Evolutionary conservation across 768 basidiomycete species (phyloP).

Genomic region (Auricularia sp.): DNA sequence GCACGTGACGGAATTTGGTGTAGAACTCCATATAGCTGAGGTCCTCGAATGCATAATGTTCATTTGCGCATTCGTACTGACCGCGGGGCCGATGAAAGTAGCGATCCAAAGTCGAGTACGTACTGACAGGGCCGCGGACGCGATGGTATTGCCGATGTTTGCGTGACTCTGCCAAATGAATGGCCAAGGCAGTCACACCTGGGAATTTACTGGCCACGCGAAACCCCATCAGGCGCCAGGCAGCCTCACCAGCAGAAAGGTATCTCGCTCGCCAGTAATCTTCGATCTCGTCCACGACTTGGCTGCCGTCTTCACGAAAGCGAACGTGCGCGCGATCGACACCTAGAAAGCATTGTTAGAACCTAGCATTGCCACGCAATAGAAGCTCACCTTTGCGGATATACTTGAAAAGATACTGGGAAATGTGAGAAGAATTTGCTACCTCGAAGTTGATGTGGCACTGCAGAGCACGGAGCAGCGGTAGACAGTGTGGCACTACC

Average conservation of each 20-base stretch:
- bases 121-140: neutral
- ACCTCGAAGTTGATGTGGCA: conserved; percentile 31
- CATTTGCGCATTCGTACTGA: too few relatives aligned
- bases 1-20: too few relatives aligned
- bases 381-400: conserved; percentile 26
- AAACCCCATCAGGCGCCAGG: conserved; percentile 24
- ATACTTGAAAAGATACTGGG: conserved; percentile 32
- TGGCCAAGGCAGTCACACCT: conserved; percentile 21
- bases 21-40: too few relatives aligned
- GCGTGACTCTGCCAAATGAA: conserved; percentile 18
- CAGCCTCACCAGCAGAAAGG: conserved; percentile 25
- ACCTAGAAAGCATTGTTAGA: conserved; percentile 2
- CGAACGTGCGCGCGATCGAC: conserved; percentile 10
- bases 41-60: too few relatives aligned
- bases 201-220: conserved; percentile 25
- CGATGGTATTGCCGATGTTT: conserved; percentile 18
- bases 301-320: conserved; percentile 3
- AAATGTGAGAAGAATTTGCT: conserved; percentile 20
- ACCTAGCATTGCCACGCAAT: too few relatives aligned
- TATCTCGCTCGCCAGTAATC: conserved; percentile 26
- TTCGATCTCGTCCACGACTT: conserved; percentile 23
- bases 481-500: conserved; percentile 22
- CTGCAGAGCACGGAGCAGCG: conserved; percentile 17
- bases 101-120: conserved; percentile 10
- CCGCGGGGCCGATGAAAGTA: conserved; percentile 14